Conservation (phyloP, 176 grass and related monocot species). For the Oryza australiensis region DNA sequence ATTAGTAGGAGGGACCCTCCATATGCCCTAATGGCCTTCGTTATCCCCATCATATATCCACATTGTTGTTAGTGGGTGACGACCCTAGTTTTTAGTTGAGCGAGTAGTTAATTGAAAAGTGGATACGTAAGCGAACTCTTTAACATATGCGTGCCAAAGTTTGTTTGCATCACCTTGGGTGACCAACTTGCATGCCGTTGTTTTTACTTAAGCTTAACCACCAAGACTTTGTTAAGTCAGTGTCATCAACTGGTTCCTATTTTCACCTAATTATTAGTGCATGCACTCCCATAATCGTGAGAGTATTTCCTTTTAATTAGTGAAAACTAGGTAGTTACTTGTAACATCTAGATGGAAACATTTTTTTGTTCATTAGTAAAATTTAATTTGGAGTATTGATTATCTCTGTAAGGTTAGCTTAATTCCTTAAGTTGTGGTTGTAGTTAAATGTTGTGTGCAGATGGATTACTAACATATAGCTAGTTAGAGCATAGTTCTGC, state of each 20-base stretch:
- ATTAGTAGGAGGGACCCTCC: constrained; percentile 10
- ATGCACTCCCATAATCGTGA: background rate
- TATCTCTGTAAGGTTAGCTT: background rate
- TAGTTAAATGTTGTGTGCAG: too few relatives aligned
- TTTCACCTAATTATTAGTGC: background rate
- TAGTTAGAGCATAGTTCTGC: background rate
- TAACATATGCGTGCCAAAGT: constrained; percentile 62
- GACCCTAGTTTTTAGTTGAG: constrained; percentile 45
- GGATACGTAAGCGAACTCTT: constrained; percentile 57
- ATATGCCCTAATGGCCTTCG: constrained; percentile 40
- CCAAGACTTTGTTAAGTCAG: constrained; percentile 12
- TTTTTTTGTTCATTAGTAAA: background rate
- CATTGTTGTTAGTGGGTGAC: constrained; percentile 56
- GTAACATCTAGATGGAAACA: background rate
- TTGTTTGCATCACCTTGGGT: constrained; percentile 39
- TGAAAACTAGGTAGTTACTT: background rate
- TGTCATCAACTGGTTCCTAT: background rate
- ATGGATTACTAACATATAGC: too few relatives aligned
- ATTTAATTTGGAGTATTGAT: background rate
- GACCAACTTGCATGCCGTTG: constrained; percentile 34
- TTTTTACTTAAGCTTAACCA: constrained; percentile 18
- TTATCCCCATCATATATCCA: constrained; percentile 44
- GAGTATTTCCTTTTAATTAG: background rate
- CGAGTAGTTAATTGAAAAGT: constrained; percentile 17
- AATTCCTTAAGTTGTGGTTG: background rate